Conservation (phyloP, 768 basidiomycete genomes). For the Podaxis sp. region DNA sequence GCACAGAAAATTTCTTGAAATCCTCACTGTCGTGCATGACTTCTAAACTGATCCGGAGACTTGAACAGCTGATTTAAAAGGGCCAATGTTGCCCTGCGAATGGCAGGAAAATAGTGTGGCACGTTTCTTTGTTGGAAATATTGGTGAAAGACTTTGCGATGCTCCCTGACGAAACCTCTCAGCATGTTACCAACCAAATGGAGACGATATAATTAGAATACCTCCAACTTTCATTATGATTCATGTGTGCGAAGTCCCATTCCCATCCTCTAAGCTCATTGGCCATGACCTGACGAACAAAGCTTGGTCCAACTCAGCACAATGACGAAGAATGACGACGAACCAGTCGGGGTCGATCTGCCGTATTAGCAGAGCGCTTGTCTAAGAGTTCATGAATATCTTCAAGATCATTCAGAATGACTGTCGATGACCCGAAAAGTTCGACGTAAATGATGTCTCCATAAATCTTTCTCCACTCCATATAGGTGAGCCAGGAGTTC, state of each 20-base stretch:
- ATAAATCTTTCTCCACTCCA: conserved; percentile 25
- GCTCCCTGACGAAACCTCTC: conserved; percentile 16
- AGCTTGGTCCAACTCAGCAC: not conserved
- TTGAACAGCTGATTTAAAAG: conserved; percentile 22
- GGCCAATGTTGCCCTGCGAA: conserved; percentile 18
- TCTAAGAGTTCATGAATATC: conserved; percentile 39
- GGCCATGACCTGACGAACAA: conserved; percentile 20
- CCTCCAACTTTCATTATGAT: conserved; percentile 24
- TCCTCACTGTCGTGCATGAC: conserved; percentile 26
- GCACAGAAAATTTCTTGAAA: not conserved
- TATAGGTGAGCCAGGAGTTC: conserved; percentile 26
- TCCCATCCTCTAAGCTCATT: conserved; percentile 24
- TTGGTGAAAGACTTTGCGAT: conserved; percentile 31
- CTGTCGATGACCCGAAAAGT: conserved; percentile 30
- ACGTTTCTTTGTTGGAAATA: conserved; percentile 29
- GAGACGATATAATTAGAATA: not conserved
- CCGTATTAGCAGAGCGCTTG: conserved; percentile 38
- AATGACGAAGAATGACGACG: not conserved
- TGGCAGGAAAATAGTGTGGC: conserved; percentile 19
- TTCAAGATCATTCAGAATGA: conserved; percentile 36
- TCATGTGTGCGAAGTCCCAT: conserved; percentile 29
- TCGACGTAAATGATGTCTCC: conserved; percentile 26
- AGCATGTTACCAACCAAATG: not conserved
- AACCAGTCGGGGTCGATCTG: conserved; percentile 35
- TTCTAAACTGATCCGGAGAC: conserved; percentile 23